Percentiles rank a stretch among this genome's conserved stretches.
phyloP scores from a whole-genome alignment of 306 rosid genomes.

The Gastrolobium villosum region DNA sequence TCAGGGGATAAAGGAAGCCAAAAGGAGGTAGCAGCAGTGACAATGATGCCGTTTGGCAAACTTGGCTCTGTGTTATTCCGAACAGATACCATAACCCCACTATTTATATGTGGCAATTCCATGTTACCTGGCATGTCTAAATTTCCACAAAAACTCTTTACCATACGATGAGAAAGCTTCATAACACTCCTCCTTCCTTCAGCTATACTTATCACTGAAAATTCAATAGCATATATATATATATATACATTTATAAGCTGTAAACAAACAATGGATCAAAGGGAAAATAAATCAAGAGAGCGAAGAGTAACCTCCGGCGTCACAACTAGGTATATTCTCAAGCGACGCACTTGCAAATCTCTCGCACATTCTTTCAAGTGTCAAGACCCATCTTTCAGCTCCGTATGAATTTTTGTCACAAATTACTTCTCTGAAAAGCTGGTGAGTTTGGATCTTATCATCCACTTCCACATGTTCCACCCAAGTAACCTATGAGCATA shows the following conservation, averaged over 20 bases:
- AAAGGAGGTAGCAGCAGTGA: conserved; percentile 63
- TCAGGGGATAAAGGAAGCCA: conserved; percentile 65
- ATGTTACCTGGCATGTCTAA: conserved; percentile 58
- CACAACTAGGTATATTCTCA: conserved; percentile 31
- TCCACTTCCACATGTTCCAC: conserved; percentile 80
- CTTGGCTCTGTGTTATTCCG: conserved; percentile 51
- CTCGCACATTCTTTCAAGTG: conserved; percentile 78
- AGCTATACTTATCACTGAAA: conserved; percentile 51
- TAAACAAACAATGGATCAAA: too few species aligned
- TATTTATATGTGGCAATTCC: conserved; percentile 61
- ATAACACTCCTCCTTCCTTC: conserved; percentile 57
- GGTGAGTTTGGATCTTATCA: conserved; percentile 60
- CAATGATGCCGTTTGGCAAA: conserved; percentile 59
- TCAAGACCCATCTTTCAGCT: conserved; percentile 74
- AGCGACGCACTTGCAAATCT: conserved; percentile 50
- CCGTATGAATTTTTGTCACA: conserved; percentile 59
- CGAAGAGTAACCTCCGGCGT: conserved; percentile 49
- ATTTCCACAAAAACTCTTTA: conserved; percentile 59
- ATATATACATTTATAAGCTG: background rate
- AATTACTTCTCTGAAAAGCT: conserved; percentile 59
- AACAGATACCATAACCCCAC: conserved; percentile 56
- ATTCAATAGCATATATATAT: background rate
- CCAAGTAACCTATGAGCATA: conserved; percentile 69
- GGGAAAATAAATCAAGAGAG: background rate
- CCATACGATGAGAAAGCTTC: conserved; percentile 69